Percentiles rank a stretch among this genome's conserved stretches.
Evolutionary conservation across 495 filamentous ascomycete genomes (phyloP).

Genomic region (Glarea lozoyensis): DNA sequence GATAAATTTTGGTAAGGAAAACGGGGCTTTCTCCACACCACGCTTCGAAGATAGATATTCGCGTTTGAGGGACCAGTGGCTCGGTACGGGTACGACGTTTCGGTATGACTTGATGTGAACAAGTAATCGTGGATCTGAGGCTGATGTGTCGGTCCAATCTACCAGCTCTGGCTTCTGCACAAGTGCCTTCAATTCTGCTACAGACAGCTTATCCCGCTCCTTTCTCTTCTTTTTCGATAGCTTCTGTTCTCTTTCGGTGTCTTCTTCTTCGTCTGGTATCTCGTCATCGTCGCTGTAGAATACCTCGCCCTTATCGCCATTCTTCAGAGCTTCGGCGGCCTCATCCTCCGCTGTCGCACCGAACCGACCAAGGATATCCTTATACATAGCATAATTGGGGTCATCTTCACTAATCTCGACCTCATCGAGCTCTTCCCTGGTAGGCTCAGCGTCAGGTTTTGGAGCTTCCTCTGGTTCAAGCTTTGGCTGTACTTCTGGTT

Average conservation of each 20-base stretch:
- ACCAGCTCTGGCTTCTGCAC: slow-evolving; percentile 89
- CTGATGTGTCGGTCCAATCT: slow-evolving; percentile 96
- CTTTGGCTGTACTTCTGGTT: slow-evolving; percentile 17
- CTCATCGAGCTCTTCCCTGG: slow-evolving; percentile 25
- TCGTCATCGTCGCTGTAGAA: slow-evolving; percentile 82
- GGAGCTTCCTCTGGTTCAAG: slow-evolving; percentile 12
- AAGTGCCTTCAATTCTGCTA: slow-evolving; percentile 88
- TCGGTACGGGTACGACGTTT: slow-evolving; percentile 90
- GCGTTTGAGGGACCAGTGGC: slow-evolving; percentile 89
- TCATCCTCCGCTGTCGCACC: slow-evolving; percentile 46
- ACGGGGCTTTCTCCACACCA: slow-evolving; percentile 90
- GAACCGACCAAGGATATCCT: slow-evolving; percentile 70
- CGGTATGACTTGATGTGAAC: slow-evolving; percentile 92
- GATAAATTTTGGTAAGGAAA: slow-evolving; percentile 91
- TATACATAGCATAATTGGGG: slow-evolving; percentile 75
- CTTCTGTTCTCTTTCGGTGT: slow-evolving; percentile 54
- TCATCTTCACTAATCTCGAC: slow-evolving; percentile 52
- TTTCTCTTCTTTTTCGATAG: slow-evolving; percentile 92
- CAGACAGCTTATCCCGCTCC: slow-evolving; percentile 80
- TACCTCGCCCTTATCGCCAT: slow-evolving; percentile 72
- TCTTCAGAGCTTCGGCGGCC: slow-evolving; percentile 45
- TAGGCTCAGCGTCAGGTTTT: slow-evolving; percentile 26
- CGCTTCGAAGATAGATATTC: slow-evolving; percentile 95
- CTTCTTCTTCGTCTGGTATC: slow-evolving; percentile 78
- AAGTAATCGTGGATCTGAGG: slow-evolving; percentile 78